Conservation (phyloP, 148 eudicot genomes). For the Beta vulgaris region DNA sequence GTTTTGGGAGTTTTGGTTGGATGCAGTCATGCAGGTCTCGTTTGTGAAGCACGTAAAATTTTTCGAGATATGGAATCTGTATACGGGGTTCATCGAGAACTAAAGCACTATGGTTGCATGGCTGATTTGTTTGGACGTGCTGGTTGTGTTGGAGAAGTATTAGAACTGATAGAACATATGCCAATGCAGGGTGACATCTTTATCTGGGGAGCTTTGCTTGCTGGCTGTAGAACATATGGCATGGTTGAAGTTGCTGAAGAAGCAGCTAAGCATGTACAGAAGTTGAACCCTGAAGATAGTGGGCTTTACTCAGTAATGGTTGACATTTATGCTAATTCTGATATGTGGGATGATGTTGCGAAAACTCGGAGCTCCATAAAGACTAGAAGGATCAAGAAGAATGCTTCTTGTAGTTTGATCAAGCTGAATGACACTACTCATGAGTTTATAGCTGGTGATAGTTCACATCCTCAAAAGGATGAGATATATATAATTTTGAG, state of each 20-base stretch:
- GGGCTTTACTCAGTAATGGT: constrained; percentile 78
- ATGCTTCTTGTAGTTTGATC: constrained; percentile 73
- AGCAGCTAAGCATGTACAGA: constrained; percentile 57
- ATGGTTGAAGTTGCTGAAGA: constrained; percentile 60
- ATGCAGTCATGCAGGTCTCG: constrained; percentile 76
- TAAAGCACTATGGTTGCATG: constrained; percentile 88
- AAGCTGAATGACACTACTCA: constrained; percentile 50
- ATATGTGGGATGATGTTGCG: constrained; percentile 67
- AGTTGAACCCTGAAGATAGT: constrained; percentile 66
- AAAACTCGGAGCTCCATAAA: constrained; percentile 58
- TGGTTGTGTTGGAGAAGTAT: constrained; percentile 64
- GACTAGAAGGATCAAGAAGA: constrained; percentile 46
- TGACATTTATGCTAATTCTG: constrained; percentile 61
- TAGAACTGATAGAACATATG: constrained; percentile 66
- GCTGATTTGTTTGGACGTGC: constrained; percentile 79
- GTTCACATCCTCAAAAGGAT: constrained; percentile 49
- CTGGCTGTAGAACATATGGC: constrained; percentile 73
- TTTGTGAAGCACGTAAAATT: constrained; percentile 49
- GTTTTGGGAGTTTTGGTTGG: constrained; percentile 70
- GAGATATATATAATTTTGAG: constrained; percentile 48
- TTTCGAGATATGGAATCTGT: constrained; percentile 53
- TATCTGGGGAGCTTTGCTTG: constrained; percentile 82
- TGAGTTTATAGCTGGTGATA: constrained; percentile 75
- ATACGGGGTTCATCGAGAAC: constrained; percentile 58
- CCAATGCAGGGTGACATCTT: constrained; percentile 66